phyloP scores from a whole-genome alignment of 108 stramenopile species.

The Pseudonitzschia pungens region DNA sequence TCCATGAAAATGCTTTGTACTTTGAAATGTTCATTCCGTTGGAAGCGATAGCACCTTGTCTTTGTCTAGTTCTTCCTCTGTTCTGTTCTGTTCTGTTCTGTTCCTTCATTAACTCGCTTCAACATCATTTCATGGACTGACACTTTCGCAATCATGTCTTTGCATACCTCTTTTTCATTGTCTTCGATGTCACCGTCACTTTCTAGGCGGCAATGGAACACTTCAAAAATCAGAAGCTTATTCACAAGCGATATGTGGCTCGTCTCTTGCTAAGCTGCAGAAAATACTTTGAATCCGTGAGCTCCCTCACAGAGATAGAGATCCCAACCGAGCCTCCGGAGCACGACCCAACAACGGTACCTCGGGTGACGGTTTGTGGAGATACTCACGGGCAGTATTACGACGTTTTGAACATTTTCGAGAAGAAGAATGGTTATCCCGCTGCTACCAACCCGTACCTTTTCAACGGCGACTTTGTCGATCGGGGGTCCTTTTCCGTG shows the following conservation, averaged over 20 bases:
- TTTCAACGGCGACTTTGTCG: conserved; percentile 99
- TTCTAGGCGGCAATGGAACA: conserved; percentile 72
- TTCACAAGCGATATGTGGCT: conserved; percentile 93
- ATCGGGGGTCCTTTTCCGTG: conserved; percentile 93
- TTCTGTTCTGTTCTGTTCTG: too few relatives aligned
- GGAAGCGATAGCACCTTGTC: neutral
- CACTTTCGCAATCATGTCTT: neutral
- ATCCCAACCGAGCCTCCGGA: conserved; percentile 63
- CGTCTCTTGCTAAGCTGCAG: conserved; percentile 72
- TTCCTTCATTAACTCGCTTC: neutral
- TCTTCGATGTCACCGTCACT: neutral
- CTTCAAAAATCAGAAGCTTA: conserved; percentile 89
- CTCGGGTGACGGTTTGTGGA: conserved; percentile 89
- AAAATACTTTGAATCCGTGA: conserved; percentile 56
- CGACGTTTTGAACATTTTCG: conserved; percentile 97
- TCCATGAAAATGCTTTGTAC: neutral
- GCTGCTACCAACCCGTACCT: conserved; percentile 87
- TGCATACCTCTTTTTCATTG: too few relatives aligned
- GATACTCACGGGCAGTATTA: conserved; percentile 99
- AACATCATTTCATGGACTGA: neutral
- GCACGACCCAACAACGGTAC: conserved; percentile 39
- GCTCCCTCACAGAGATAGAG: conserved; percentile 70
- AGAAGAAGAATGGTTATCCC: conserved; percentile 88
- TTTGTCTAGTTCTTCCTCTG: neutral
- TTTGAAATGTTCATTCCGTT: neutral